phyloP scores from a whole-genome alignment of 805 yeast genomes.

The Cyberlindnera mississippiensis region DNA sequence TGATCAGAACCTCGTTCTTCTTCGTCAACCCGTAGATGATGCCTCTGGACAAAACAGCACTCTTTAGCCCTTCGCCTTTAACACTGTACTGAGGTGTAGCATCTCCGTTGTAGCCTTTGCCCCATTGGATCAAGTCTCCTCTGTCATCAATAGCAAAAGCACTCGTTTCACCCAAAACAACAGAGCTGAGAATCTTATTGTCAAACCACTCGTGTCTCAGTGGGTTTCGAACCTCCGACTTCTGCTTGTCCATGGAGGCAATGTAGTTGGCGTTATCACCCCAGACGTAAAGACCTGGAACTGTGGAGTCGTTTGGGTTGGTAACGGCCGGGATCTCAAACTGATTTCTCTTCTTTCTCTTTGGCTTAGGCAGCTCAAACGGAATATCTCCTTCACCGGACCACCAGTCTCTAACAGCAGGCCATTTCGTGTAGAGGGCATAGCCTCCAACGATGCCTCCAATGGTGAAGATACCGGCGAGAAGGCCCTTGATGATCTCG shows the following conservation, averaged over 20 bases:
- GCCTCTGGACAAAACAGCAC: slow-evolving; percentile 51
- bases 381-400: slow-evolving; percentile 22
- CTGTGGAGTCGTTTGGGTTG: slow-evolving; percentile 34
- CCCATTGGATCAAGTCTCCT: slow-evolving; percentile 78
- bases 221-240: slow-evolving; percentile 46
- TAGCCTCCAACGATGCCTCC: slow-evolving; percentile 19
- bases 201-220: slow-evolving; percentile 62
- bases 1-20: slow-evolving; percentile 31
- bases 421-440: slow-evolving; percentile 20
- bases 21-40: slow-evolving; percentile 44
- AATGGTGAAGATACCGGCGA: slow-evolving; percentile 14
- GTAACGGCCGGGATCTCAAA: slow-evolving; percentile 30
- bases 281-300: slow-evolving; percentile 62
- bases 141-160: slow-evolving; percentile 54
- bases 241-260: slow-evolving; percentile 27
- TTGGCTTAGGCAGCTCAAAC: slow-evolving; percentile 19
- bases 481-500: slow-evolving; percentile 21
- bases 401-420: slow-evolving; percentile 32
- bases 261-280: slow-evolving; percentile 48
- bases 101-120: slow-evolving; percentile 35
- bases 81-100: slow-evolving; percentile 35
- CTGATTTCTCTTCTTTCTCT: slow-evolving; percentile 21
- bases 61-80: slow-evolving; percentile 41
- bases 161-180: slow-evolving; percentile 44
- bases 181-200: slow-evolving; percentile 50